Evolutionary conservation across 805 yeast genomes (phyloP).

Genomic region (Lipomyces kockii): DNA sequence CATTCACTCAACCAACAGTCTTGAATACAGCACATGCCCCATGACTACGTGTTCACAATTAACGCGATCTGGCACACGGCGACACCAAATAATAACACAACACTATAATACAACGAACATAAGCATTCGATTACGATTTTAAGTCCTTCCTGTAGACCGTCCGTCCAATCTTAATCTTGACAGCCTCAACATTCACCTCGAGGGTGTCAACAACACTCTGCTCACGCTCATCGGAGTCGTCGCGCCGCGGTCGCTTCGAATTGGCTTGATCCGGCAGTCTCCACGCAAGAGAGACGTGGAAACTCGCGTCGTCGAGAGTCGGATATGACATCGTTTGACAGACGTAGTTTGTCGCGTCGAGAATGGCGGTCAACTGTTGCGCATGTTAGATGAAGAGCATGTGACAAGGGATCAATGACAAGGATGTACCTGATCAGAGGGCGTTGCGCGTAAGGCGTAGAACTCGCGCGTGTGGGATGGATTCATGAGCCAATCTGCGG

Average conservation of each 20-base stretch:
- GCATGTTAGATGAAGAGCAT: too few relatives aligned
- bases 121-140: not conserved
- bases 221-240: not conserved
- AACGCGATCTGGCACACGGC: too few relatives aligned
- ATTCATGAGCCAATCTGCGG: slow-evolving; percentile 27
- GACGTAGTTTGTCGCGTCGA: slow-evolving; percentile 9
- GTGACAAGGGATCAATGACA: not conserved
- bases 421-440: not conserved
- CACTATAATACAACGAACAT: too few relatives aligned
- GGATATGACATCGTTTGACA: slow-evolving; percentile 14
- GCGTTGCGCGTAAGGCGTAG: slow-evolving; percentile 3
- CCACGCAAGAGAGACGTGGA: slow-evolving; percentile 35
- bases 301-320: slow-evolving; percentile 1
- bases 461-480: slow-evolving; percentile 24
- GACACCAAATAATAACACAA: too few relatives aligned
- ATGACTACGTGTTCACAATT: too few relatives aligned
- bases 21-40: too few relatives aligned
- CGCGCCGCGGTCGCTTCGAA: not conserved
- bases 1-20: too few relatives aligned
- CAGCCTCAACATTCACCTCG: slow-evolving; percentile 10
- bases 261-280: slow-evolving; percentile 2
- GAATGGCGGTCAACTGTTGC: slow-evolving; percentile 8
- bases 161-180: slow-evolving; percentile 29
- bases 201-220: not conserved
- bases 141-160: slow-evolving; percentile 16